Evolutionary conservation across 768 basidiomycete genomes (phyloP), one percentile per base, ranked within the genome.

Genomic region (Podaxis rugospora): DNA sequence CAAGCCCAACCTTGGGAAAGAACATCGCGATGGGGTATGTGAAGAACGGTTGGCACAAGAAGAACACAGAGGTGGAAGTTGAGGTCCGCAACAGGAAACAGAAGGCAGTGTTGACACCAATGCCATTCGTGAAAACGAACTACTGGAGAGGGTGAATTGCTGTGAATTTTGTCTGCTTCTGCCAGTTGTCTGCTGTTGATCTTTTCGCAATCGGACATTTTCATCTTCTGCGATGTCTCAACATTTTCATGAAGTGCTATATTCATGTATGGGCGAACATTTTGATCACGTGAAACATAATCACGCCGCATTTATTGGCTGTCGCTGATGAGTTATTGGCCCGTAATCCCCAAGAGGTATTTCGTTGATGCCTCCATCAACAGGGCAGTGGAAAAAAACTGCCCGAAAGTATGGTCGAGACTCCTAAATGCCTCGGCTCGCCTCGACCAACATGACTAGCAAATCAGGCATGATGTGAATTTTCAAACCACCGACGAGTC

Each of bases 1-100:
- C 97, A 13, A 94, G 94, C 0, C 96, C 95, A 0, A 89, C 93
- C 1, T 78, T 94, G 2, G 85, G 84, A 1, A 88, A 89, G 71
- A 98, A 99, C 73, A 93, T 98, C 66, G 93, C 95, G 0, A 98
- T 98, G 96, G 96, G 87, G 0, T 98, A 98, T 67, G 82, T 98
- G 51, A 71, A 78, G 64, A 82, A 78, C 21, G 94, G 93, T 0
- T 86, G 80, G 74, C 92, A 96, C 76, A 98, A 95, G 76, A 95
- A 92, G 72, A 93, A 92, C 10, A 96, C 89, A 0, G 83, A 89
- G 69, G 78, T 98, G 3, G 80, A 83, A 53, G 88, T 98, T 14
- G 90, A 95, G 62, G 90, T 98, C 39, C 82, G 96, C 51, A 88
- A 84, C 61, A 93, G 92, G 74, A 70, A 84, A 69, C 79, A 93